A percentile compares a stretch with the other conserved stretches of the same genome.
Evolutionary conservation across 768 basidiomycete species (phyloP).

Genomic region (Kwoniella sp.): DNA sequence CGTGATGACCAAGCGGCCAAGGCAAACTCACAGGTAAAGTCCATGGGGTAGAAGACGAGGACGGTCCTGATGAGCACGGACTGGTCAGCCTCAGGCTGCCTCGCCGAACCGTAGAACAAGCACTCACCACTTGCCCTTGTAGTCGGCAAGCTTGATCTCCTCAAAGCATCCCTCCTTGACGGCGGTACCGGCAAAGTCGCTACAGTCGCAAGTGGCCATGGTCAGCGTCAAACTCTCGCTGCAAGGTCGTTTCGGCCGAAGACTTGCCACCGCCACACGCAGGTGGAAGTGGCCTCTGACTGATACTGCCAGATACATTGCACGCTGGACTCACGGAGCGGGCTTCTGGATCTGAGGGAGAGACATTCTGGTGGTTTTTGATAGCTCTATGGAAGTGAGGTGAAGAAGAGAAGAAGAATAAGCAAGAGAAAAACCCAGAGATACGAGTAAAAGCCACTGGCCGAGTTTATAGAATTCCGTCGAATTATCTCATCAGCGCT

Average conservation of each 20-base stretch:
- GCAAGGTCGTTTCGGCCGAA: not conserved
- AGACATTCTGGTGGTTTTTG: slow-evolving; percentile 19
- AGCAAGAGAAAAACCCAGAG: slow-evolving; percentile 1
- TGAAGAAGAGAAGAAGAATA: slow-evolving; percentile 2
- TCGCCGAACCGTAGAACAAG: not conserved
- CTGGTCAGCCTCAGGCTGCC: not conserved
- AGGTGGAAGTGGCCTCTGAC: not conserved
- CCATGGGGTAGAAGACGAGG: slow-evolving; percentile 92
- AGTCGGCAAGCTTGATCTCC: slow-evolving; percentile 68
- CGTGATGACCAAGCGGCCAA: not conserved
- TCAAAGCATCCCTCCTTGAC: slow-evolving; percentile 74
- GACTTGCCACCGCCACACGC: not conserved
- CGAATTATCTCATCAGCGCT: too few species aligned
- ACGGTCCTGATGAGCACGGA: slow-evolving; percentile 66
- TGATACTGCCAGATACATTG: slow-evolving; percentile 40
- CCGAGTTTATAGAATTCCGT: too few species aligned
- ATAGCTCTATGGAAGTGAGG: not conserved
- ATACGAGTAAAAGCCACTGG: not conserved
- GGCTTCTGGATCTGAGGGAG: slow-evolving; percentile 63
- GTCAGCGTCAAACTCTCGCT: not conserved
- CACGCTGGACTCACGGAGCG: slow-evolving; percentile 57
- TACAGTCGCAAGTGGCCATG: not conserved
- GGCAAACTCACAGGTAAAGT: slow-evolving; percentile 45
- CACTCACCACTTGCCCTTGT: slow-evolving; percentile 72
- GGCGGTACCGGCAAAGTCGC: slow-evolving; percentile 53